These are phyloP conservation scores for Albophoma yamanashiensis DNA, from an alignment of 2,329 filamentous ascomycete genomes.

Conservation along the genomic window DNA sequence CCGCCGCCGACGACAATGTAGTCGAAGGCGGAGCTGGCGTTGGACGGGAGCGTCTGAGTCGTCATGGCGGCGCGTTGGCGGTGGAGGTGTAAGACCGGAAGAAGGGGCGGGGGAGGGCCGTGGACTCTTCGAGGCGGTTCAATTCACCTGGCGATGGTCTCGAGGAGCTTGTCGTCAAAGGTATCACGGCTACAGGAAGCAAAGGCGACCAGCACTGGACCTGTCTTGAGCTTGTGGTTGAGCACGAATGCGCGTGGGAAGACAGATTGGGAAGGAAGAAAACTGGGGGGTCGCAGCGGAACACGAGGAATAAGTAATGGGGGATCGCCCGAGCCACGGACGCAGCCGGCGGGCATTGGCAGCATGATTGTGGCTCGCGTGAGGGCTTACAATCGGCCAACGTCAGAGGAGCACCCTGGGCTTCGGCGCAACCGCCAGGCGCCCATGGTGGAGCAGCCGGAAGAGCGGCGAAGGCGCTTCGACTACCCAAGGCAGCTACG, in stretches of 20 bases:
- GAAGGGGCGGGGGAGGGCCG: not conserved
- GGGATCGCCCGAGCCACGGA: not conserved
- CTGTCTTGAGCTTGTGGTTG: not conserved
- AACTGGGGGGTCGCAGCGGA: not conserved
- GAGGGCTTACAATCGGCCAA: not conserved
- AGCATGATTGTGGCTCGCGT: not conserved
- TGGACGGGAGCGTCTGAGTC: conserved; percentile 54
- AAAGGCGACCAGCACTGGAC: not conserved
- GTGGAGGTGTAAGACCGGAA: not conserved
- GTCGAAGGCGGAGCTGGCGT: conserved; percentile 61
- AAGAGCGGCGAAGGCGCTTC: not conserved
- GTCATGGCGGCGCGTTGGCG: conserved; percentile 36
- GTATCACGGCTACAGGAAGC: not conserved
- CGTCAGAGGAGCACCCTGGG: not conserved
- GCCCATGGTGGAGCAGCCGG: not conserved
- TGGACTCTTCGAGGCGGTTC: not conserved
- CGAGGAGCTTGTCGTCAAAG: not conserved
- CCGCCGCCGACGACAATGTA: conserved; percentile 80
- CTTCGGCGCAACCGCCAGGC: not conserved
- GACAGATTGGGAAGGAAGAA: not conserved
- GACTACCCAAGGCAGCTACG: not conserved
- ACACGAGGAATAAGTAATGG: not conserved
- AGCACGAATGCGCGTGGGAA: not conserved
- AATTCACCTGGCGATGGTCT: not conserved
- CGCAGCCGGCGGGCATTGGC: not conserved